Conservation (phyloP, 2,329 filamentous ascomycete genomes). For the Colletotrichum orbiculare region DNA sequence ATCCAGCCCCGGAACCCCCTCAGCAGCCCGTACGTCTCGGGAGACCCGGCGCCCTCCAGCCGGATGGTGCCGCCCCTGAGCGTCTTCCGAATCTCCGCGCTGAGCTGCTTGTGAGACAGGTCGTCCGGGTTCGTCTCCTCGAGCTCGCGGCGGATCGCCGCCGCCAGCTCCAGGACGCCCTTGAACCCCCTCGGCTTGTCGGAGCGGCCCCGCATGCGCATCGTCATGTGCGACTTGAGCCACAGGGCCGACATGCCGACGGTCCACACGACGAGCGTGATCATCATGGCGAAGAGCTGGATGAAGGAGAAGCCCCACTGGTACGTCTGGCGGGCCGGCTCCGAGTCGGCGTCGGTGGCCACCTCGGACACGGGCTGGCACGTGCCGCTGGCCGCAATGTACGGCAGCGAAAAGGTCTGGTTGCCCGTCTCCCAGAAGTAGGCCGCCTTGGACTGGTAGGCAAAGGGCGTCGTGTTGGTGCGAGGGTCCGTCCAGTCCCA, state of each 20-base stretch:
- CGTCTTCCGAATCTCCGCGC: constrained; percentile 34
- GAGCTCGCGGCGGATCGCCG: constrained; percentile 31
- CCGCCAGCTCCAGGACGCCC: constrained; percentile 30
- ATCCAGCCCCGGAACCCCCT: constrained; percentile 14
- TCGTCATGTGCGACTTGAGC: constrained; percentile 35
- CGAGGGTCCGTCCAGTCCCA: constrained; percentile 31
- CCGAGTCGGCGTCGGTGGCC: not conserved
- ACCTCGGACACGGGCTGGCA: constrained; percentile 38
- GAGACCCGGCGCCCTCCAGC: constrained; percentile 21
- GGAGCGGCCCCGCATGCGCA: constrained; percentile 3
- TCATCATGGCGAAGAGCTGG: constrained; percentile 38
- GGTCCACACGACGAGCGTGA: constrained; percentile 38
- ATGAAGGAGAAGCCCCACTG: constrained; percentile 44
- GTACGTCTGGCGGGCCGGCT: constrained; percentile 33
- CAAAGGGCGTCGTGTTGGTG: constrained; percentile 8
- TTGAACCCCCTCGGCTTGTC: constrained; percentile 28
- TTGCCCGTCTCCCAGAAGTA: constrained; percentile 13
- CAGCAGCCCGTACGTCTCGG: constrained; percentile 3
- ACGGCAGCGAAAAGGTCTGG: constrained; percentile 36
- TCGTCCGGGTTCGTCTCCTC: constrained; percentile 26
- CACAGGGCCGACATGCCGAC: constrained; percentile 39
- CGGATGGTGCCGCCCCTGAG: constrained; percentile 38
- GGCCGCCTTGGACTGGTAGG: not conserved
- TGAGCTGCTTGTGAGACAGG: constrained; percentile 37
- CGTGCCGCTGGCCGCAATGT: constrained; percentile 35